These are phyloP conservation scores for Populus simonii DNA, from an alignment of 345 rosid species.

Conservation along the genomic window DNA sequence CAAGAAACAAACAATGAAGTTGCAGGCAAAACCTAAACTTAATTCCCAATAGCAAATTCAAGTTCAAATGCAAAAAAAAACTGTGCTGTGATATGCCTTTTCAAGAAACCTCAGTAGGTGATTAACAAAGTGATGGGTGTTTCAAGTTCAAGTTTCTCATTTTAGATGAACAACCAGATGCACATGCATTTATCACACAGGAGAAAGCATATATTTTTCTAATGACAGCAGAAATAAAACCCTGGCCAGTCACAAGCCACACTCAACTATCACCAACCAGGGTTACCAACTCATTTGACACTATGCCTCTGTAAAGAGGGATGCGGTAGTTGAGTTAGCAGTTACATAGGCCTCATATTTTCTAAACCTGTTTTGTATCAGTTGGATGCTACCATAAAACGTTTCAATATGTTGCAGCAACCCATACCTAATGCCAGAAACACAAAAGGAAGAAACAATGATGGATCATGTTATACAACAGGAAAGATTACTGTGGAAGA, in stretches of 20 bases:
- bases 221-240: not conserved
- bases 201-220: not conserved
- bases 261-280: not conserved
- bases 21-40: not conserved
- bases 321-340: not conserved
- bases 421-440: not conserved
- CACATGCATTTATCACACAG: not conserved
- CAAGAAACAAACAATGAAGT: not conserved
- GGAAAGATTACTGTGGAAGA: not conserved
- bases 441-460: not conserved
- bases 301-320: not conserved
- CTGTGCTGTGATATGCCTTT: not conserved
- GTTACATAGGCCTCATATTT: not conserved
- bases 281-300: not conserved
- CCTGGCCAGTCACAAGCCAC: not conserved
- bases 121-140: not conserved
- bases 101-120: not conserved
- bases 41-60: not conserved
- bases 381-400: not conserved
- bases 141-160: not conserved
- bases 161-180: not conserved
- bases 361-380: not conserved
- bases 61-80: not conserved
- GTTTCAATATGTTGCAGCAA: not conserved
- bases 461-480: not conserved